Evolutionary conservation across 2,329 filamentous ascomycete genomes (phyloP).

Genomic region (Colletotrichum incanum): DNA sequence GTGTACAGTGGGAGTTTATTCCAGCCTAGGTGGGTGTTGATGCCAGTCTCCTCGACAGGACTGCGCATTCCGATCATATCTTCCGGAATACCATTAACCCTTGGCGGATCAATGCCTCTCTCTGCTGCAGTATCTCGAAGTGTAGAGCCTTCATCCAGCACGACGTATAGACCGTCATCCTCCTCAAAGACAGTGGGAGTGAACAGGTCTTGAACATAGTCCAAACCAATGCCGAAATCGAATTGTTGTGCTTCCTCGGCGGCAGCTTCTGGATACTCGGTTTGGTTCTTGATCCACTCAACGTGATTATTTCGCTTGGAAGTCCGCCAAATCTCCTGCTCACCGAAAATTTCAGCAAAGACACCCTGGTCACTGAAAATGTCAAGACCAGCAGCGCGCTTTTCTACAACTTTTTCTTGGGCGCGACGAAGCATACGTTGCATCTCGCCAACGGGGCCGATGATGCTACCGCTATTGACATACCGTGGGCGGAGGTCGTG

Average conservation of each 20-base stretch:
- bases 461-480: slow-evolving; percentile 51
- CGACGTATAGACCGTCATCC: slow-evolving; percentile 47
- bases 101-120: slow-evolving; percentile 47
- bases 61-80: slow-evolving; percentile 43
- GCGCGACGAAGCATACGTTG: slow-evolving; percentile 45
- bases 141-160: slow-evolving; percentile 40
- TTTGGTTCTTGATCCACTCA: not conserved
- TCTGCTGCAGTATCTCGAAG: slow-evolving; percentile 44
- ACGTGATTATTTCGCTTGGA: slow-evolving; percentile 8
- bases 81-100: slow-evolving; percentile 45
- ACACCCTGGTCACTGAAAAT: slow-evolving; percentile 52
- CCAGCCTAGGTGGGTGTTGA: slow-evolving; percentile 21
- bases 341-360: slow-evolving; percentile 51
- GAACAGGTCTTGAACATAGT: slow-evolving; percentile 51
- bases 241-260: slow-evolving; percentile 29
- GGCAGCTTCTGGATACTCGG: not conserved
- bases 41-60: not conserved
- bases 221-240: slow-evolving; percentile 50
- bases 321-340: slow-evolving; percentile 46
- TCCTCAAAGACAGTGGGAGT: slow-evolving; percentile 51
- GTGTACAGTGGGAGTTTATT: slow-evolving; percentile 44
- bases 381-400: slow-evolving; percentile 28
- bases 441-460: slow-evolving; percentile 50
- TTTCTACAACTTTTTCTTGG: slow-evolving; percentile 48
- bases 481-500: slow-evolving; percentile 49